Evolutionary conservation across 352 stramenopile genomes (phyloP), one percentile per base, ranked within the genome.

Genomic region (Pythium biforme): DNA sequence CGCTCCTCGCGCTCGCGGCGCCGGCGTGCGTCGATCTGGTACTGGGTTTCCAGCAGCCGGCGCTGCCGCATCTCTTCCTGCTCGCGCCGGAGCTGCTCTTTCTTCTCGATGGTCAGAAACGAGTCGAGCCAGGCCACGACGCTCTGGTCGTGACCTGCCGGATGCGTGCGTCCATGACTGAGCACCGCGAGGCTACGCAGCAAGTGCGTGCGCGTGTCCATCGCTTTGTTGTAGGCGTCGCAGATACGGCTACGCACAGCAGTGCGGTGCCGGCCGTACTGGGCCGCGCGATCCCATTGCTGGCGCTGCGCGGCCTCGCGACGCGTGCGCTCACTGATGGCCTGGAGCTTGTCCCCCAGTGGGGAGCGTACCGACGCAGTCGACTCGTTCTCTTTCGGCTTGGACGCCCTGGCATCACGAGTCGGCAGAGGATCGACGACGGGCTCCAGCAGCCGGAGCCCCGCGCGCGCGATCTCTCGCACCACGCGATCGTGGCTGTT

Each of bases 101-200:
- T 62, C 39, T 68, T 87, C 25, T 89, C 69, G 17, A 89, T 67
- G 17, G 81, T 89, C 40, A 73, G 61, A 17, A 90, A 62, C 0
- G 81, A 88, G 22, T 66, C 72, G 3, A 88, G 74, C 81, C 81
- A 90, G 8, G 77, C 70, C 0, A 56, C 49, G 53, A 90, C 80
- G 1, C 49, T 34, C 62, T 89, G 77, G 3, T 72, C 53, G 0
- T 66, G 60, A 10, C 81, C 62, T 8, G 55, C 67, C 25, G 79
- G 70, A 29, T 88, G 81, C 3, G 62, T 22, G n/a, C 81, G 62
- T 14, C 73, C 81, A 27, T 33, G 68, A 49, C 43, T 73, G 7
- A 90, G 41, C 8, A 89, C 41, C 5, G 34, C 50, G 0, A 90
- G 51, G 15, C 79, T 75, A 3, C 39, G 22, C 2, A 76, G 31